These are phyloP conservation scores for Myochromella boudieri DNA, from an alignment of 768 basidiomycete species.

Conservation along the genomic window DNA sequence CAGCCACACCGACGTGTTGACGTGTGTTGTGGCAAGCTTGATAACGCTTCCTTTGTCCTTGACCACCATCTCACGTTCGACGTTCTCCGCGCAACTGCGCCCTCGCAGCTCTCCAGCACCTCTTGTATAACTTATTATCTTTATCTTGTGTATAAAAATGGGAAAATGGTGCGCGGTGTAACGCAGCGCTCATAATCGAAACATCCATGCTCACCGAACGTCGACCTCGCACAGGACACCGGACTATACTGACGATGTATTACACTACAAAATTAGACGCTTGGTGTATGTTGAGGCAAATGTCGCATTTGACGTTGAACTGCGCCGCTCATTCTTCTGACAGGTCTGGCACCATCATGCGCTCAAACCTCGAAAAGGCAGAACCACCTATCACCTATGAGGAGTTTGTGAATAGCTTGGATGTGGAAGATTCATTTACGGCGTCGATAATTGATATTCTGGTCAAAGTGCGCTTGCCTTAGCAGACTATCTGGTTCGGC, in stretches of 20 bases:
- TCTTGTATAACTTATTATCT: slow-evolving; percentile 21
- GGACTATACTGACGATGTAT: slow-evolving; percentile 70
- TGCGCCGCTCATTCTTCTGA: slow-evolving; percentile 4
- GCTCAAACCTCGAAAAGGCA: slow-evolving; percentile 61
- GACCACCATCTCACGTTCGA: slow-evolving; percentile 27
- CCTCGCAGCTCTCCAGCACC: background rate
- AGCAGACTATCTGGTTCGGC: background rate
- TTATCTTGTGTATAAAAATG: slow-evolving; percentile 40
- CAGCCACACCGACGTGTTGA: slow-evolving; percentile 33
- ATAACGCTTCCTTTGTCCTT: slow-evolving; percentile 25
- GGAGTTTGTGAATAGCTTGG: slow-evolving; percentile 73
- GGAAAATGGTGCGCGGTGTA: slow-evolving; percentile 61
- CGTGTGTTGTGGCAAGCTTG: slow-evolving; percentile 27
- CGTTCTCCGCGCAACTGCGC: background rate
- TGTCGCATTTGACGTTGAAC: slow-evolving; percentile 2
- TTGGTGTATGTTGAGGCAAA: slow-evolving; percentile 58
- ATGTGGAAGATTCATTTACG: slow-evolving; percentile 80
- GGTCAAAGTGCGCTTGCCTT: slow-evolving; percentile 59
- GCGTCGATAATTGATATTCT: slow-evolving; percentile 72
- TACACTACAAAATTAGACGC: slow-evolving; percentile 72
- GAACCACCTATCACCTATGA: slow-evolving; percentile 73
- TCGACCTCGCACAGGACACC: slow-evolving; percentile 53
- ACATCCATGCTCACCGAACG: slow-evolving; percentile 13
- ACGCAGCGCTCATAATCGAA: slow-evolving; percentile 10
- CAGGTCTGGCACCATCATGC: slow-evolving; percentile 73